Base-by-base conservation (phyloP, 768 basidiomycete genomes). In the Coprinellus micaceus region DNA sequence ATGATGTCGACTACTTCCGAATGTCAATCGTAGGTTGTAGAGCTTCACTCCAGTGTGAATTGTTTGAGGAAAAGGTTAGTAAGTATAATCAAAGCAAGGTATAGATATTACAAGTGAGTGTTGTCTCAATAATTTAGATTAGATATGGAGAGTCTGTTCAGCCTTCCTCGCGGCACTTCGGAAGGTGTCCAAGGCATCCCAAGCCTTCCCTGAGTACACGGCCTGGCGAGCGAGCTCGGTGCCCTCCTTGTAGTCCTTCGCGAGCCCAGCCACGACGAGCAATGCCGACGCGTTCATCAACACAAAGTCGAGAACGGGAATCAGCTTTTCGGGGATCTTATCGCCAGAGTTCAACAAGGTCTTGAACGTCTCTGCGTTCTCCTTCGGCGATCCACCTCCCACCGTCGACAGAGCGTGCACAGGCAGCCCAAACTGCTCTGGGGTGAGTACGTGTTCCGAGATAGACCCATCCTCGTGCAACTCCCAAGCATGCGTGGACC, bases 211-310 rank as follows among this genome's bases (percentile, higher is more conserved):
- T 13, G 83, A 82, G 17, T 67, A 72, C 7, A 88, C 67, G 41
- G 85, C 82, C 63, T 82, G 75, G 61, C 79, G 73, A 24, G 92
- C 94, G 60, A 89, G 62, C 57, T 73, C 70, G 0, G 88, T 84
- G 2, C 93, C 94, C 17, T 92, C 80, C 62, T 79, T 78, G 66
- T 81, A 92, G 64, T 83, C 80, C 29, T 67, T 67, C 21, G 88
- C 93, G 44, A 87, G 56, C 4, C 94, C 94, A 5, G 91, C 85
- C 3, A 98, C 84, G 25, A 94, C 85, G 40, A 99, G 73, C 55
- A 98, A 68, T 13, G 94, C 95, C 4, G 94, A 86, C 2, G 95
- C 83, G 64, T 99, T 98, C 73, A 98, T 73, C 57, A 94, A 72
- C 58, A 98, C 91, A 67, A 94, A 98, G 64, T 97, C 86, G 48